phyloP scores from a whole-genome alignment of 2,329 filamentous ascomycete genomes.

The Catunica adiposa region DNA sequence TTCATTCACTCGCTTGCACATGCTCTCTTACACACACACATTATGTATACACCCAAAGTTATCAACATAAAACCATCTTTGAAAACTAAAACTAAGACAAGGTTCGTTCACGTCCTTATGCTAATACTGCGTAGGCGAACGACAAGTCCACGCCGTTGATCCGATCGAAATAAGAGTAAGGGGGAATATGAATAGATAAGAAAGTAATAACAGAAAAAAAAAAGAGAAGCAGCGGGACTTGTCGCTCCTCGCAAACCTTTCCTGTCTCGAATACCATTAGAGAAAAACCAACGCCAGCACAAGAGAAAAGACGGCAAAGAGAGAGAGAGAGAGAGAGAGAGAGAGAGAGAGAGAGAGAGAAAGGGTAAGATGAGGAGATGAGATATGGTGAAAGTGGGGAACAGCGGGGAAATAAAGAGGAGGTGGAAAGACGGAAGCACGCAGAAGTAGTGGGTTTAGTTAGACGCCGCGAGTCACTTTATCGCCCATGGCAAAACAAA shows the following conservation, averaged over 20 bases:
- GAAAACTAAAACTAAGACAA: conserved; percentile 2
- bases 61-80: background rate
- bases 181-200: conserved; percentile 14
- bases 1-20: too few species aligned
- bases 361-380: conserved; percentile 2
- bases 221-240: conserved; percentile 5
- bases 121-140: background rate
- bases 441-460: background rate
- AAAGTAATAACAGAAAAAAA: conserved; percentile 14
- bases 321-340: conserved; percentile 4
- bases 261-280: conserved; percentile 9
- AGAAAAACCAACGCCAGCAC: conserved; percentile 14
- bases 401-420: background rate
- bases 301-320: conserved; percentile 12
- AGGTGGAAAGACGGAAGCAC: conserved; percentile 1
- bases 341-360: background rate
- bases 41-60: background rate
- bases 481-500: background rate
- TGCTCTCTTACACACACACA: too few species aligned
- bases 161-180: conserved; percentile 8
- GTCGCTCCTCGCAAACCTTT: conserved; percentile 6
- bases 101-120: background rate
- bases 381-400: too few species aligned
- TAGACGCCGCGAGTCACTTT: background rate
- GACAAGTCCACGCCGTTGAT: conserved; percentile 9